phyloP scores from a whole-genome alignment of 169 alveolate genomes.

The Fabrea salina region DNA sequence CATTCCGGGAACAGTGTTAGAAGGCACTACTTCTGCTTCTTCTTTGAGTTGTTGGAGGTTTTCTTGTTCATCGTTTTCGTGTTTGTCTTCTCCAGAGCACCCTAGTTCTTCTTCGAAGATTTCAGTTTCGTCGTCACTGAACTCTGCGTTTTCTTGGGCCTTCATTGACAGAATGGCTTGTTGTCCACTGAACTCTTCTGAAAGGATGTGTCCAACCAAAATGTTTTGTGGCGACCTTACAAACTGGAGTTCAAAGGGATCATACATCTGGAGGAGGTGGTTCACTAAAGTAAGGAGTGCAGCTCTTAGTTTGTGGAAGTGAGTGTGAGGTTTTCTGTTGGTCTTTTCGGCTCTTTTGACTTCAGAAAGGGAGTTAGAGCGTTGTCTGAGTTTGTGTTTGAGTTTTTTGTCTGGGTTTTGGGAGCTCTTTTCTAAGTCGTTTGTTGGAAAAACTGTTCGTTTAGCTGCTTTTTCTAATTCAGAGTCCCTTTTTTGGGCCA shows the following conservation, averaged over 20 bases:
- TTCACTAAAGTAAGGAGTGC: background rate
- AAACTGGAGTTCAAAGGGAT: constrained; percentile 20
- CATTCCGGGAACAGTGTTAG: constrained; percentile 10
- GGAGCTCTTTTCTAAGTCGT: background rate
- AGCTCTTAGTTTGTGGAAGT: background rate
- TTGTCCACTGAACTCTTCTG: background rate
- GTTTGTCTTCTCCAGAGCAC: background rate
- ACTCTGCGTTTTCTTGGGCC: background rate
- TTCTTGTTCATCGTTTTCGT: background rate
- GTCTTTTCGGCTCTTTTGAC: background rate
- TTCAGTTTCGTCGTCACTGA: constrained; percentile 17
- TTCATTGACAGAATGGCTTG: background rate
- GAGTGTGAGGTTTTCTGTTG: background rate
- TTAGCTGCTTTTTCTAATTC: constrained; percentile 49
- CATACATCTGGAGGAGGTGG: background rate
- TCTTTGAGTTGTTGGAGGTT: background rate
- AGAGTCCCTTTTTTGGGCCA: constrained; percentile 49
- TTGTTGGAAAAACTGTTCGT: constrained; percentile 20
- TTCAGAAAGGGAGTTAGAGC: no score
- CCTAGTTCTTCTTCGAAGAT: constrained; percentile 24
- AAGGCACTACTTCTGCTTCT: constrained; percentile 17
- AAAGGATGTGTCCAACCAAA: constrained; percentile 13
- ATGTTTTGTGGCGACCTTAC: background rate
- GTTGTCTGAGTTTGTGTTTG: background rate
- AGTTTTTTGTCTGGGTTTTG: background rate